Conservation (phyloP, 1,139 yeast genomes). For the Nakaseomyces sp. region DNA sequence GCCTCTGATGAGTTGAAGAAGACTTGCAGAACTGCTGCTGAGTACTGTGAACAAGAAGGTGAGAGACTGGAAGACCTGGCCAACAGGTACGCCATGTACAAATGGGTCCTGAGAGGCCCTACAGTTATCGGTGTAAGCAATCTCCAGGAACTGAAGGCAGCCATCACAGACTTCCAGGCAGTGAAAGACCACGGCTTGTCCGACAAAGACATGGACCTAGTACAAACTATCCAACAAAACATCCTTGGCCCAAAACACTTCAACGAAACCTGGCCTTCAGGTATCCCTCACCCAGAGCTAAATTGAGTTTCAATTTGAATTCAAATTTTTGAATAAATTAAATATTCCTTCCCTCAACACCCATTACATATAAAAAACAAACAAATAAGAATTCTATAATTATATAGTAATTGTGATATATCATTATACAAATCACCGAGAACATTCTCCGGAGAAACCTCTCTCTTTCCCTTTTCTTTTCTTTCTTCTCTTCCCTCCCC, state of each 20-base stretch:
- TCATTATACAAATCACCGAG: too few species aligned
- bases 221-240: conserved; percentile 38
- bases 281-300: conserved; percentile 5
- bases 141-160: conserved; percentile 51
- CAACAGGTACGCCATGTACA: conserved; percentile 59
- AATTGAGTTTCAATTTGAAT: not conserved
- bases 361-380: too few species aligned
- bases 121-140: conserved; percentile 71
- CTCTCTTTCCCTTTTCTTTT: too few species aligned
- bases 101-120: conserved; percentile 47
- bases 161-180: conserved; percentile 48
- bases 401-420: too few species aligned
- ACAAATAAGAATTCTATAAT: too few species aligned
- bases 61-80: conserved; percentile 76
- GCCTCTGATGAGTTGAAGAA: conserved; percentile 52
- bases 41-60: conserved; percentile 34
- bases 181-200: conserved; percentile 36
- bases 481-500: too few species aligned
- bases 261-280: conserved; percentile 69
- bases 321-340: not conserved
- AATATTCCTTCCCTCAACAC: too few species aligned
- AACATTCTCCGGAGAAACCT: too few species aligned
- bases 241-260: conserved; percentile 44
- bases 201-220: conserved; percentile 38
- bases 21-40: conserved; percentile 48